Evolutionary conservation across 2,329 filamentous ascomycete genomes (phyloP).

Genomic region (Alternaria infectoria): DNA sequence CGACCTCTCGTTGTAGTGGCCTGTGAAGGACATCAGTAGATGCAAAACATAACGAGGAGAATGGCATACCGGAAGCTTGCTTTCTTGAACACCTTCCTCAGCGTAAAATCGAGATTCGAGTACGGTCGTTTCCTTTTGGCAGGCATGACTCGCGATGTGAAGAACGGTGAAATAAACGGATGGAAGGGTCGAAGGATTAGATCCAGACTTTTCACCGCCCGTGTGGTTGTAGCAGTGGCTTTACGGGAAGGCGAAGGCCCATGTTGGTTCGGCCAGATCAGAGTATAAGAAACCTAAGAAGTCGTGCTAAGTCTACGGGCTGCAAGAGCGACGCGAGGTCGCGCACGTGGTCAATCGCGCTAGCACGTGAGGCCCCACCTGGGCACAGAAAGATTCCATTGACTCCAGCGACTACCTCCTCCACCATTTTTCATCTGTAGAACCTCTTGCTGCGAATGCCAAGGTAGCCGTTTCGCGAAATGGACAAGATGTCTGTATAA

Average conservation of each 20-base stretch:
- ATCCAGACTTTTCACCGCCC: neutral
- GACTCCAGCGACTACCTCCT: neutral
- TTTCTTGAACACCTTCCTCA: slow-evolving; percentile 76
- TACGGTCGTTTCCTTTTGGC: slow-evolving; percentile 36
- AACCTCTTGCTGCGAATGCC: neutral
- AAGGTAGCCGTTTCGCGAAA: neutral
- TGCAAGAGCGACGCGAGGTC: slow-evolving; percentile 1
- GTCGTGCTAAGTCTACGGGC: neutral
- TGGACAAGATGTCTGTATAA: neutral
- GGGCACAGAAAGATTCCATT: neutral
- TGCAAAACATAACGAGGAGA: no score
- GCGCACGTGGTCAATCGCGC: slow-evolving; percentile 18
- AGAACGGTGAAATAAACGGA: neutral
- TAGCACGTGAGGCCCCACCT: slow-evolving; percentile 24
- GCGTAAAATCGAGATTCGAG: slow-evolving; percentile 73
- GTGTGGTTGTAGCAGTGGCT: neutral
- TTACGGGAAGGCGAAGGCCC: neutral
- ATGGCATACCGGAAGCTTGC: slow-evolving; percentile 69
- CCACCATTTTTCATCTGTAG: neutral
- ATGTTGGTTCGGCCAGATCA: slow-evolving; percentile 4
- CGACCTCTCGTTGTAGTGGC: slow-evolving; percentile 86
- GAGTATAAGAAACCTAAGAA: neutral
- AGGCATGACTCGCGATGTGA: slow-evolving; percentile 33
- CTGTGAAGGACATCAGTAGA: slow-evolving; percentile 53
- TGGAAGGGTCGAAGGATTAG: neutral